Evolutionary conservation across 768 basidiomycete genomes (phyloP).

Genomic region (Terana coerulea): DNA sequence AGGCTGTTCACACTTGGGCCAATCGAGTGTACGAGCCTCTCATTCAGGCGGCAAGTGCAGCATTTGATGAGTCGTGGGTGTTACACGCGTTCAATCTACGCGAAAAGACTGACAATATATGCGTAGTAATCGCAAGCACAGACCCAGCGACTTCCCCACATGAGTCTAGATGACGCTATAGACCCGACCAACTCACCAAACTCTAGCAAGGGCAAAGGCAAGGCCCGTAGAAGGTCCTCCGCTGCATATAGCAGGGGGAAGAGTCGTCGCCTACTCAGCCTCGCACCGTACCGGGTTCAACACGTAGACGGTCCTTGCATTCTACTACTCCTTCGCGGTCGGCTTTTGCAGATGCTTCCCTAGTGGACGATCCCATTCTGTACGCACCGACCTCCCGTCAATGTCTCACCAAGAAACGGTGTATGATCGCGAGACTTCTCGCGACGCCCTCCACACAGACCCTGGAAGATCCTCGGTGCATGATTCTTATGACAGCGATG

Average conservation of each 20-base stretch:
- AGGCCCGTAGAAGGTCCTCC: background rate
- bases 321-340: background rate
- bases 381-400: background rate
- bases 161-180: too few relatives aligned
- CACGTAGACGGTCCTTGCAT: too few relatives aligned
- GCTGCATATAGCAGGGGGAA: too few relatives aligned
- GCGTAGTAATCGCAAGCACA: background rate
- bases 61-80: constrained; percentile 26
- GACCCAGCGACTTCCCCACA: background rate
- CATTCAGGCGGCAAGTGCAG: constrained; percentile 28
- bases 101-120: background rate
- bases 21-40: constrained; percentile 36
- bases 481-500: background rate
- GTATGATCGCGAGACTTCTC: too few relatives aligned
- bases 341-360: background rate
- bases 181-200: background rate
- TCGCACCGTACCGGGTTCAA: too few relatives aligned
- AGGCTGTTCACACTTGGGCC: constrained; percentile 36
- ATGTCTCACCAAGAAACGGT: background rate
- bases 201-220: background rate
- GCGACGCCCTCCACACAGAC: background rate
- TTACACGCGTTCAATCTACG: background rate
- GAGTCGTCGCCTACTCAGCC: too few relatives aligned
- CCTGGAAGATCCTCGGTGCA: background rate
- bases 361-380: background rate